Conservation (phyloP, 805 yeast genomes). For the Ogataea nitratoaversa region DNA sequence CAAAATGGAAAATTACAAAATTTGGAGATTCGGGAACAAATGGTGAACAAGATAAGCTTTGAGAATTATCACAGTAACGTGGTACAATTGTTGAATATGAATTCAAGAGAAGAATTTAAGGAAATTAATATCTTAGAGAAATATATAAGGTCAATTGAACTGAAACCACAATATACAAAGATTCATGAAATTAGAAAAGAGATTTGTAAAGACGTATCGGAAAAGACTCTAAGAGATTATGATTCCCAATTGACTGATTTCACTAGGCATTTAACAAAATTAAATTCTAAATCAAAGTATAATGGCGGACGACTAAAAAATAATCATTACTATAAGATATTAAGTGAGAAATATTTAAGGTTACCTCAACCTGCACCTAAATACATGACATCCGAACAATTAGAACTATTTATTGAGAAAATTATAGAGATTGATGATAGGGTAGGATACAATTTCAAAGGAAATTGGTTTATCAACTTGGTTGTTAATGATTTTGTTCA, state of each 20-base stretch:
- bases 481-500: constrained; percentile 6
- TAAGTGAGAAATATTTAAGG: constrained; percentile 2
- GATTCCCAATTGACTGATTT: constrained; percentile 2
- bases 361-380: constrained; percentile 11
- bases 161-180: neutral
- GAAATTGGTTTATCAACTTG: constrained; percentile 4
- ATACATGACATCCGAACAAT: constrained; percentile 6
- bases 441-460: neutral
- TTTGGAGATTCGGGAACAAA: neutral
- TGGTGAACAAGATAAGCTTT: neutral
- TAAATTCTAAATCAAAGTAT: neutral
- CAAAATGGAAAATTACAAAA: neutral
- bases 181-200: constrained; percentile 2
- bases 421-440: neutral
- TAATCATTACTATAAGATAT: constrained; percentile 1
- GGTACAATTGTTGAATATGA: neutral
- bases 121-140: neutral
- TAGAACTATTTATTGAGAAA: constrained; percentile 5
- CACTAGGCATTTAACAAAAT: neutral
- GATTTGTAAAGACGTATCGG: too few relatives aligned
- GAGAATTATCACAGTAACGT: neutral
- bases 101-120: neutral
- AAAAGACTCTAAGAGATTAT: too few relatives aligned
- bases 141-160: neutral
- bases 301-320: neutral